phyloP scores from a whole-genome alignment of 2,329 filamentous ascomycete genomes.

The Escovopsis sp. region DNA sequence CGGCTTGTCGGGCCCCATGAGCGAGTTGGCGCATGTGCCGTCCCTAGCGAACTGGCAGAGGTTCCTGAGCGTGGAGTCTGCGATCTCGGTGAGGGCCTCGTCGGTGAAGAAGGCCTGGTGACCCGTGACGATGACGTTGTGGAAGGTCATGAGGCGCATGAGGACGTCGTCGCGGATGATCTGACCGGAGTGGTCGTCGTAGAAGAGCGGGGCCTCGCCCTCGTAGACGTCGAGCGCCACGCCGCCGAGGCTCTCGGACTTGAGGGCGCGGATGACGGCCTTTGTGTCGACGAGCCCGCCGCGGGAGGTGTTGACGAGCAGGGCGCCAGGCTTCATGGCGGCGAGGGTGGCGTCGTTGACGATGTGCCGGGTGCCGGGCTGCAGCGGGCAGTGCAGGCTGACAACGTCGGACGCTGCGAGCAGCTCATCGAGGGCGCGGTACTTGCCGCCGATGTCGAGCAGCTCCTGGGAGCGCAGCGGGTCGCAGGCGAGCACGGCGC shows the following conservation, averaged over 20 bases:
- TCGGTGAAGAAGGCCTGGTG: conserved; percentile 58
- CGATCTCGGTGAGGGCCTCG: conserved; percentile 50
- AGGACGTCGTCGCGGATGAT: conserved; percentile 53
- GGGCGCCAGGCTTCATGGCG: conserved; percentile 42
- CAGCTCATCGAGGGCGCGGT: conserved; percentile 38
- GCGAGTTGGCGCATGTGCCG: conserved; percentile 20
- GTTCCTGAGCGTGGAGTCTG: conserved; percentile 43
- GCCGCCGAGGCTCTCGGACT: conserved; percentile 43
- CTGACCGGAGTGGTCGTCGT: conserved; percentile 47
- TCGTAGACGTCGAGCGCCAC: conserved; percentile 57
- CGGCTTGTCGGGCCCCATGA: conserved; percentile 13
- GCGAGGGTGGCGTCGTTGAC: conserved; percentile 39
- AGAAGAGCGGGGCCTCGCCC: conserved; percentile 47
- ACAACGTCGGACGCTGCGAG: conserved; percentile 44
- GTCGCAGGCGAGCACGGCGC: conserved; percentile 46
- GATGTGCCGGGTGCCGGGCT: conserved; percentile 42
- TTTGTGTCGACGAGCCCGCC: conserved; percentile 48
- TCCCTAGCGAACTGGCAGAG: conserved; percentile 27
- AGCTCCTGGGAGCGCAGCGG: conserved; percentile 37
- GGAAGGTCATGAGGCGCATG: conserved; percentile 53
- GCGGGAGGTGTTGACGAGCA: conserved; percentile 55
- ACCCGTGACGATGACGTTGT: conserved; percentile 50
- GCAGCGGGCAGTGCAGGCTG: conserved; percentile 52
- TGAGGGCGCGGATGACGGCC: conserved; percentile 45
- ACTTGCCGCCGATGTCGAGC: conserved; percentile 29